Percentiles rank a stretch among this genome's conserved stretches.
Evolutionary conservation across 306 rosid genomes (phyloP).

Genomic region (Quercus aquifolioides): DNA sequence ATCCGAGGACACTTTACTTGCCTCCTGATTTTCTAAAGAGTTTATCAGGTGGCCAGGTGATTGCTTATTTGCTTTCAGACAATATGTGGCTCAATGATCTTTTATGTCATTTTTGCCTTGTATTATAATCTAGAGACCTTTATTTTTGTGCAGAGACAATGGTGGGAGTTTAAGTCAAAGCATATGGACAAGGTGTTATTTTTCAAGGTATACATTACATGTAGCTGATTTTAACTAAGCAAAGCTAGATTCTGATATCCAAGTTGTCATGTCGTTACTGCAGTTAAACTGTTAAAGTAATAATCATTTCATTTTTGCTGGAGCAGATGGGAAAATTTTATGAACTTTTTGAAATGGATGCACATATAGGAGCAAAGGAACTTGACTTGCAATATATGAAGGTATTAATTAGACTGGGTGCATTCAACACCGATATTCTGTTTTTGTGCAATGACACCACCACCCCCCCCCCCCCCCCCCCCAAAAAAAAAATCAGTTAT

Average conservation of each 20-base stretch:
- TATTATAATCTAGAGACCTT: slow-evolving; percentile 4
- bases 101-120: slow-evolving; percentile 2
- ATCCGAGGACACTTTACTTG: slow-evolving; percentile 73
- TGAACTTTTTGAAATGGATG: slow-evolving; percentile 98
- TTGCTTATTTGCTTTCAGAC: background rate
- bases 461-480: no score
- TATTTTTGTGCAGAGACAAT: slow-evolving; percentile 67
- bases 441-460: background rate
- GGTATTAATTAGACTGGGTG: slow-evolving; percentile 38
- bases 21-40: slow-evolving; percentile 68
- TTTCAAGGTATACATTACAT: slow-evolving; percentile 61
- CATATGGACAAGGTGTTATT: slow-evolving; percentile 94
- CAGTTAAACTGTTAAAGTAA: slow-evolving; percentile 6
- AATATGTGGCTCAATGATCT: background rate
- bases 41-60: slow-evolving; percentile 83
- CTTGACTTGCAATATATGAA: slow-evolving; percentile 93
- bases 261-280: slow-evolving; percentile 8
- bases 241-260: background rate
- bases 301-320: slow-evolving; percentile 19
- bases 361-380: slow-evolving; percentile 81
- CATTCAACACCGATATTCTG: background rate
- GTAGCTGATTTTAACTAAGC: slow-evolving; percentile 15
- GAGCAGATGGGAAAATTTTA: slow-evolving; percentile 94
- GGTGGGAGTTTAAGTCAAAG: slow-evolving; percentile 99
- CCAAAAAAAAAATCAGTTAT: no score